These are phyloP conservation scores for Chaetomium tenue DNA, from an alignment of 495 filamentous ascomycete species.

Conservation along the genomic window DNA sequence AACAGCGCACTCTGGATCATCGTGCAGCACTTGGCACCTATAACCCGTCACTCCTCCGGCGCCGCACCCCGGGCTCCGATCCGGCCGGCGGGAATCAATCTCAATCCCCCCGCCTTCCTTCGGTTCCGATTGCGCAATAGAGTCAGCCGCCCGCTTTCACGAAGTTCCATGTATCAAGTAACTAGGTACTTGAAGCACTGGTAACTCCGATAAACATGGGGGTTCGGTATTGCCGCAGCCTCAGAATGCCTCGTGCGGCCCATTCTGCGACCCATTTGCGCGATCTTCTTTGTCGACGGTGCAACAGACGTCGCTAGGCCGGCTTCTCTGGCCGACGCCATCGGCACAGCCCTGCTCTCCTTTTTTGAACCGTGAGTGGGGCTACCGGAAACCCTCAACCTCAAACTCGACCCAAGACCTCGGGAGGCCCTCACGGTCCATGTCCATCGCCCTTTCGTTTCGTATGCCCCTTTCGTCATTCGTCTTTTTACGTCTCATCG, in stretches of 20 bases:
- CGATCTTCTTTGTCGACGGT: background rate
- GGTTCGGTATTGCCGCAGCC: background rate
- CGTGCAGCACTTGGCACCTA: too few species aligned
- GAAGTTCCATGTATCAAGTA: too few species aligned
- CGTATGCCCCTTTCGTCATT: background rate
- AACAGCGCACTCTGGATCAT: too few species aligned
- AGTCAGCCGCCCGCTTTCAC: too few species aligned
- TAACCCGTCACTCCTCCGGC: too few species aligned
- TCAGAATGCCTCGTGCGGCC: conserved; percentile 22
- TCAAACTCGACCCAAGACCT: conserved; percentile 10
- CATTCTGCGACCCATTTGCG: conserved; percentile 15
- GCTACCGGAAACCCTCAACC: background rate
- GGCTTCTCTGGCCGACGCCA: conserved; percentile 10
- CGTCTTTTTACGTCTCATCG: conserved; percentile 7
- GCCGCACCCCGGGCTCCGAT: too few species aligned
- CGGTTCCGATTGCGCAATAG: too few species aligned
- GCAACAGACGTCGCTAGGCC: conserved; percentile 1
- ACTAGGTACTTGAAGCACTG: too few species aligned
- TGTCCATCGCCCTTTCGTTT: background rate
- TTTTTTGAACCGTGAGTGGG: background rate
- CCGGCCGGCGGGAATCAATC: too few species aligned
- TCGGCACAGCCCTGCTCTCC: conserved; percentile 20
- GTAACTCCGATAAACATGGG: background rate
- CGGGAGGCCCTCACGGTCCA: background rate
- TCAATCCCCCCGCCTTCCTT: too few species aligned